These are phyloP conservation scores for Kwoniella dejecticola DNA, from an alignment of 768 basidiomycete genomes.

Conservation along the genomic window DNA sequence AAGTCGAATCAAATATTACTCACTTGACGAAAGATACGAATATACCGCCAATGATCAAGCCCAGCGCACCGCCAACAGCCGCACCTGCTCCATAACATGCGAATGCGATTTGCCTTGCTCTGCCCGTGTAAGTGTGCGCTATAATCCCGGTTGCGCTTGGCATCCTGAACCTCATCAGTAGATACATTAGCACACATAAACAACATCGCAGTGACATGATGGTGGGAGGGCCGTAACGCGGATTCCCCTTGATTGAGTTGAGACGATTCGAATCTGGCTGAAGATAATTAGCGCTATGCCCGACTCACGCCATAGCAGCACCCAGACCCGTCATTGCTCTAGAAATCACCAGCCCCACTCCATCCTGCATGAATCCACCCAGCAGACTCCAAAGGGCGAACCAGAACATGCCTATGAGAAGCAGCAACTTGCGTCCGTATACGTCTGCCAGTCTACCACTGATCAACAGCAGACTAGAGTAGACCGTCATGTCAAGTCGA, in stretches of 20 bases:
- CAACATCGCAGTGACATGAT: no score
- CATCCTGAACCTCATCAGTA: slow-evolving; percentile 22
- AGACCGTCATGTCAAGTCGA: slow-evolving; percentile 60
- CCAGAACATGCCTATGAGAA: slow-evolving; percentile 61
- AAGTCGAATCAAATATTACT: slow-evolving; percentile 21
- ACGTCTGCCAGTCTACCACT: slow-evolving; percentile 45
- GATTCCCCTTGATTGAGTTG: no score
- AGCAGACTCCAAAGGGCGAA: slow-evolving; percentile 64
- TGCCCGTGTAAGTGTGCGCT: slow-evolving; percentile 74
- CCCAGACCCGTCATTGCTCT: slow-evolving; percentile 79
- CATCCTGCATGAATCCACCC: slow-evolving; percentile 57
- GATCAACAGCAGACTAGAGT: slow-evolving; percentile 58
- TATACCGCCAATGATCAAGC: slow-evolving; percentile 69
- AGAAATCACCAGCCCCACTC: slow-evolving; percentile 66
- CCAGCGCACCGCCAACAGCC: slow-evolving; percentile 75
- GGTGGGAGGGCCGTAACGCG: no score
- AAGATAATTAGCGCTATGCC: not conserved
- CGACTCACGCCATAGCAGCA: slow-evolving; percentile 63
- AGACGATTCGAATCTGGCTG: not conserved
- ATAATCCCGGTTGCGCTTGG: slow-evolving; percentile 68
- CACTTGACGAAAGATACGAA: slow-evolving; percentile 63
- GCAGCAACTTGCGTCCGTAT: slow-evolving; percentile 64
- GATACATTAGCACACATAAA: no score
- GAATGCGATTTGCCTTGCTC: slow-evolving; percentile 73
- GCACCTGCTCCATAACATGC: slow-evolving; percentile 83